phyloP scores from a whole-genome alignment of 331 rosid species.

The Cydonia oblonga region DNA sequence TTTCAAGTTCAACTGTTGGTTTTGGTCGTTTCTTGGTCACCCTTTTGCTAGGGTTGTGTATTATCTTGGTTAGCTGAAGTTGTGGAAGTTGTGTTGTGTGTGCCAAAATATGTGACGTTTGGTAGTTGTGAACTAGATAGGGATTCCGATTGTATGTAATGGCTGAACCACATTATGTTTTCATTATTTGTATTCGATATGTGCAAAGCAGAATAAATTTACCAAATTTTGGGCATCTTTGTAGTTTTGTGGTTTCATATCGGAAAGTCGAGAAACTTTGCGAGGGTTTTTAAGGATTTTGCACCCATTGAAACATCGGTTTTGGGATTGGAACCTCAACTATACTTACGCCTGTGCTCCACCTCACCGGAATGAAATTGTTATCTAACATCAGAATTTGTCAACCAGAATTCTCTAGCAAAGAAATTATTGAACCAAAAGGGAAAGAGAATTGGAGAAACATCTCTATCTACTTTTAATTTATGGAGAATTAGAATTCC shows the following conservation, averaged over 20 bases:
- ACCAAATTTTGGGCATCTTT: not conserved
- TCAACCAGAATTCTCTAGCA: not conserved
- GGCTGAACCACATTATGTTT: not conserved
- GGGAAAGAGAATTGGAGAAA: not conserved
- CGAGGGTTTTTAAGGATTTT: not conserved
- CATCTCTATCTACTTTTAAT: not conserved
- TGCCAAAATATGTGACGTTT: not conserved
- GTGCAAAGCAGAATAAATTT: no score
- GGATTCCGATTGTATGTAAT: not conserved
- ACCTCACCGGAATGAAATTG: not conserved
- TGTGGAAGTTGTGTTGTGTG: not conserved
- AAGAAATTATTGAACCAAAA: not conserved
- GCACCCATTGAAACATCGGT: not conserved
- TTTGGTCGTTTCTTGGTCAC: slow-evolving; percentile 7
- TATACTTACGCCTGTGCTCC: not conserved
- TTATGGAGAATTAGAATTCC: not conserved
- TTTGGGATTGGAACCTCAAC: no score
- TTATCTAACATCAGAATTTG: not conserved
- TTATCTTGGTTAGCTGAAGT: not conserved
- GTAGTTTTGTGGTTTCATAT: not conserved
- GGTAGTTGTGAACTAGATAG: not conserved
- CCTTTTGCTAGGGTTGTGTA: slow-evolving; percentile 6
- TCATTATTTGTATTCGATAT: not conserved
- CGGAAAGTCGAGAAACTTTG: not conserved
- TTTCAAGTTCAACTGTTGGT: not conserved